phyloP scores from a whole-genome alignment of 805 yeast species.

The baker's yeast (Saccharomyces cerevisiae) region DNA sequence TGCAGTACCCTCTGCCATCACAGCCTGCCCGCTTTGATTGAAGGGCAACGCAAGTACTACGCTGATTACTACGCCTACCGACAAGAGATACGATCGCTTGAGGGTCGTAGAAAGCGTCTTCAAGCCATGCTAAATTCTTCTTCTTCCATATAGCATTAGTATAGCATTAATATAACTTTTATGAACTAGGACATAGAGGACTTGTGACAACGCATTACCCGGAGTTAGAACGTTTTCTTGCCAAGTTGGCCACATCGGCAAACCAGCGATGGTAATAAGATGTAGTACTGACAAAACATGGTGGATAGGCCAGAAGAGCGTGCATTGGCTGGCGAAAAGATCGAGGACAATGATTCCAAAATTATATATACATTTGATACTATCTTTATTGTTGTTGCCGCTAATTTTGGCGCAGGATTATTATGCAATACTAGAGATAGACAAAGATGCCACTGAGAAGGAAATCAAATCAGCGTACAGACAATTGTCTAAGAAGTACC shows the following conservation, averaged over 20 bases:
- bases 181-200: background rate
- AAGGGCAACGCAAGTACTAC: conserved; percentile 17
- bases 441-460: conserved; percentile 60
- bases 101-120: conserved; percentile 5
- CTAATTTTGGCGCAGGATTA: conserved; percentile 36
- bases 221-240: background rate
- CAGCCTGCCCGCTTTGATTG: conserved; percentile 13
- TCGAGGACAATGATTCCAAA: background rate
- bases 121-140: background rate
- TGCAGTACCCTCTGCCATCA: conserved; percentile 7
- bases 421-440: conserved; percentile 60
- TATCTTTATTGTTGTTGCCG: background rate
- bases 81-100: conserved; percentile 13
- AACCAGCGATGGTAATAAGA: background rate
- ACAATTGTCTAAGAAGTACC: conserved; percentile 72
- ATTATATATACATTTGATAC: background rate
- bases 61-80: conserved; percentile 16
- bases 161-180: background rate
- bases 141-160: background rate
- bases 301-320: background rate
- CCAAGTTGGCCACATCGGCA: background rate
- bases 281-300: background rate
- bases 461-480: conserved; percentile 84
- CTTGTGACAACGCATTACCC: background rate
- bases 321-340: background rate